phyloP scores from a whole-genome alignment of 1,139 yeast genomes.

The Suhomyces panamericanus region DNA sequence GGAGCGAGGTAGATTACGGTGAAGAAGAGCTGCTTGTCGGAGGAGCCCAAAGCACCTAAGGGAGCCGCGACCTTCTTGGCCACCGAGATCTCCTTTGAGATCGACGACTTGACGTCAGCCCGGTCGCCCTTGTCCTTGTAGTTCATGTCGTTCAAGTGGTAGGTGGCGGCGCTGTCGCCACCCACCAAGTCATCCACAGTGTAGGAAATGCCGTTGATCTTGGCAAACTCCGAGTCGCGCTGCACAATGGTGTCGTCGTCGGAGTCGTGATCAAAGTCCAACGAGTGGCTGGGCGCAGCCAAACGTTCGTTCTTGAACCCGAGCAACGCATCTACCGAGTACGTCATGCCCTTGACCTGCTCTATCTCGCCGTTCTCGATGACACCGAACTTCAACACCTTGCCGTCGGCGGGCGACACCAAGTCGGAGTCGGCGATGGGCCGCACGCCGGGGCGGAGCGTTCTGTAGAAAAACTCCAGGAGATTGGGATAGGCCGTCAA shows the following conservation, averaged over 20 bases:
- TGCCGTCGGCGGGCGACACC: conserved; percentile 94
- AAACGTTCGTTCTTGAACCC: conserved; percentile 57
- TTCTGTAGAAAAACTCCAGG: conserved; percentile 89
- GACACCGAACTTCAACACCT: conserved; percentile 78
- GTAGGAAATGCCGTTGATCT: conserved; percentile 71
- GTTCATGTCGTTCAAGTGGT: conserved; percentile 45
- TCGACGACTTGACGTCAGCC: conserved; percentile 32
- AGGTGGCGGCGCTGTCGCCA: conserved; percentile 35
- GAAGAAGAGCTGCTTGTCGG: conserved; percentile 68
- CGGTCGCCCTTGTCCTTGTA: conserved; percentile 64
- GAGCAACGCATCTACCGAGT: conserved; percentile 82
- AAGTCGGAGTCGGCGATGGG: conserved; percentile 70
- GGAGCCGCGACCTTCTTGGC: conserved; percentile 42
- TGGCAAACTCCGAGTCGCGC: conserved; percentile 77
- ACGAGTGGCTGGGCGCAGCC: conserved; percentile 62
- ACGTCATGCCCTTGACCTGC: conserved; percentile 95
- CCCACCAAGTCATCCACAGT: conserved; percentile 71
- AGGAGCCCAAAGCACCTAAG: conserved; percentile 28
- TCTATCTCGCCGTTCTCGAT: conserved; percentile 87
- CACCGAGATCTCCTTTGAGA: conserved; percentile 42
- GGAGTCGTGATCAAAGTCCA: conserved; percentile 45
- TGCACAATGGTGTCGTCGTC: conserved; percentile 47
- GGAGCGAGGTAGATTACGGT: conserved; percentile 96
- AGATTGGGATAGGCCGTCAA: conserved; percentile 72
- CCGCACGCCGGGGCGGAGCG: conserved; percentile 74